Conservation (phyloP, 2,329 filamentous ascomycete species). For the Neofusicoccum ribis region DNA sequence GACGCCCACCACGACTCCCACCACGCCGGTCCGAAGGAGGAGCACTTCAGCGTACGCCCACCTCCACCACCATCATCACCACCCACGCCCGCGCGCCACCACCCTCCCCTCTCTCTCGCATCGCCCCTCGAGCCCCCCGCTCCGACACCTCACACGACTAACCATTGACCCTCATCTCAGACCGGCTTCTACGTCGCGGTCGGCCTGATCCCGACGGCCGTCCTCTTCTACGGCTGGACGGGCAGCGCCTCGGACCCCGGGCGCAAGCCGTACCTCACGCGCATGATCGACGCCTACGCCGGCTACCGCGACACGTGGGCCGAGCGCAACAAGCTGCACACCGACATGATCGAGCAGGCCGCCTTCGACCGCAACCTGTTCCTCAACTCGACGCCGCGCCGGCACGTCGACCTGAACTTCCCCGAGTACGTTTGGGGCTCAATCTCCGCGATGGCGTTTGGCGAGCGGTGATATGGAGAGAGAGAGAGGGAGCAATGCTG, state of each 20-base stretch:
- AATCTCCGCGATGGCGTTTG: too few species aligned
- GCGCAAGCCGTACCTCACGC: constrained; percentile 46
- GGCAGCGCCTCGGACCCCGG: constrained; percentile 34
- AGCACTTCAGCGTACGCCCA: constrained; percentile 54
- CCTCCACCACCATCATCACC: not conserved
- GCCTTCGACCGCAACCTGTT: constrained; percentile 64
- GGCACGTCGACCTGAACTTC: constrained; percentile 57
- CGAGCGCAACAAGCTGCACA: constrained; percentile 61
- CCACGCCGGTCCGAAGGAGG: constrained; percentile 41
- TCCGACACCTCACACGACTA: too few species aligned
- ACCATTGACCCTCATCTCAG: constrained; percentile 29
- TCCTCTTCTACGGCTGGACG: constrained; percentile 50
- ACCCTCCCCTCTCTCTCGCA: too few species aligned
- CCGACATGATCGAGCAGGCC: constrained; percentile 62
- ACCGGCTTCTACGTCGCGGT: constrained; percentile 50
- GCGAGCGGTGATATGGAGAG: not conserved
- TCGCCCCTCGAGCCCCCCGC: not conserved
- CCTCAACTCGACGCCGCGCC: constrained; percentile 44
- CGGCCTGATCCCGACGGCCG: constrained; percentile 45
- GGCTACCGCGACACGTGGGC: constrained; percentile 55
- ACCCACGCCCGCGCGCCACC: not conserved
- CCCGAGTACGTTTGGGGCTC: constrained; percentile 59
- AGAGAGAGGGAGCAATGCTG: not conserved
- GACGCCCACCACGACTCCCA: constrained; percentile 32
- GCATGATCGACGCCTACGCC: constrained; percentile 58